A percentile compares a stretch with the other conserved stretches of the same genome.
phyloP scores from a whole-genome alignment of 768 basidiomycete species.

The Kwoniella heveanensis region DNA sequence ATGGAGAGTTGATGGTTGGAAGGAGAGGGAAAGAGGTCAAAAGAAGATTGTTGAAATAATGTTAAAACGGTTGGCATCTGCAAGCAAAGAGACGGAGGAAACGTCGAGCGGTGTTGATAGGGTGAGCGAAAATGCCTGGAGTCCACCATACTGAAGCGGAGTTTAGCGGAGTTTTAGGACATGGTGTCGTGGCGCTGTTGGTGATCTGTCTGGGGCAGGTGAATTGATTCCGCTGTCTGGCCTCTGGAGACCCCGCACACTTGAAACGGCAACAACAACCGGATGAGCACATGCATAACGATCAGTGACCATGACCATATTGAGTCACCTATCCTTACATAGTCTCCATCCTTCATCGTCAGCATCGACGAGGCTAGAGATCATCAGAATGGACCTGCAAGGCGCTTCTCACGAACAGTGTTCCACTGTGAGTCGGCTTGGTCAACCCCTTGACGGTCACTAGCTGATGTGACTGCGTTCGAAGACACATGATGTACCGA shows the following conservation, averaged over 20 bases:
- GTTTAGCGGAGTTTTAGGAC: constrained; percentile 14
- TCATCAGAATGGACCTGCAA: background rate
- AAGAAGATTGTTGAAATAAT: constrained; percentile 2
- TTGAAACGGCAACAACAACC: too few relatives aligned
- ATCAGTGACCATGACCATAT: too few relatives aligned
- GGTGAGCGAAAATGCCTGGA: background rate
- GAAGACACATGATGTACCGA: constrained; percentile 71
- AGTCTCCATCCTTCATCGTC: too few relatives aligned
- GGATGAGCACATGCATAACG: too few relatives aligned
- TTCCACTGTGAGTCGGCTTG: background rate
- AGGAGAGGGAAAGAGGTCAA: constrained; percentile 3
- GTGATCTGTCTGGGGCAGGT: background rate
- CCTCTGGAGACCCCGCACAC: constrained; percentile 1
- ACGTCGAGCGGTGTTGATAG: too few relatives aligned
- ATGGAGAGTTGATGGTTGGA: constrained; percentile 22
- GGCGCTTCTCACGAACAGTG: background rate
- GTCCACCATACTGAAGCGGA: constrained; percentile 10
- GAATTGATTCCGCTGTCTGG: constrained; percentile 7
- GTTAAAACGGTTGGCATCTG: too few relatives aligned
- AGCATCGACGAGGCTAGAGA: too few relatives aligned
- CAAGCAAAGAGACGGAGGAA: too few relatives aligned
- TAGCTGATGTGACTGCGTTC: background rate
- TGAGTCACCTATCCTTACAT: too few relatives aligned
- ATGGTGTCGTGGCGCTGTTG: background rate
- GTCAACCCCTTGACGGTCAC: too few relatives aligned